A percentile compares a stretch with the other conserved stretches of the same genome.
phyloP scores from a whole-genome alignment of 2,329 filamentous ascomycete genomes.

The Aspergillus texensis region DNA sequence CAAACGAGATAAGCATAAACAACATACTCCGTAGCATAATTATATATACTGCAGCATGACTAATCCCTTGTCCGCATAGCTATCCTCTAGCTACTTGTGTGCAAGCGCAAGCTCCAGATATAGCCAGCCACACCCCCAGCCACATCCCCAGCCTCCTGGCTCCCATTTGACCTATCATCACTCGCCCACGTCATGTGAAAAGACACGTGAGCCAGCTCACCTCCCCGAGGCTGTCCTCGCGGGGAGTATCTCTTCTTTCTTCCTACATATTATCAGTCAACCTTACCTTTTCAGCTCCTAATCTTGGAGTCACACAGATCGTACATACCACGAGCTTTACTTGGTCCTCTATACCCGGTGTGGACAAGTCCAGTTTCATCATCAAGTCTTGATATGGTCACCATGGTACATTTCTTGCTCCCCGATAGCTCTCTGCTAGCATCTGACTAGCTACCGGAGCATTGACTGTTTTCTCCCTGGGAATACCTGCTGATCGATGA shows the following conservation, averaged over 20 bases:
- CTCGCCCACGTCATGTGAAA: slow-evolving; percentile 17
- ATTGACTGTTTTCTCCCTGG: neutral
- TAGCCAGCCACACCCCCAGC: neutral
- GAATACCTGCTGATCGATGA: slow-evolving; percentile 1
- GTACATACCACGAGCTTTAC: neutral
- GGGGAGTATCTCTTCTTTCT: neutral
- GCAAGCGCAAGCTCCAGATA: neutral
- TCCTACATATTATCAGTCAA: slow-evolving; percentile 5
- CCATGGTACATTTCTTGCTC: slow-evolving; percentile 13
- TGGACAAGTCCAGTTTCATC: neutral
- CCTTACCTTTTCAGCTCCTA: neutral
- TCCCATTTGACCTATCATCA: slow-evolving; percentile 16
- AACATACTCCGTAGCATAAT: neutral
- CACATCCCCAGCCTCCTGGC: neutral
- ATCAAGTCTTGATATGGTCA: neutral
- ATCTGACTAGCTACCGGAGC: neutral
- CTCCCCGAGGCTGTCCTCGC: neutral
- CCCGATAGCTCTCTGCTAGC: neutral
- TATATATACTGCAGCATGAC: neutral
- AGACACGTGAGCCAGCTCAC: slow-evolving; percentile 14
- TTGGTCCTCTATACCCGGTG: neutral
- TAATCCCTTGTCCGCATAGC: neutral
- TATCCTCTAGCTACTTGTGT: neutral
- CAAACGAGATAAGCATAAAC: neutral
- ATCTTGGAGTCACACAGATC: neutral